A percentile compares a stretch with the other conserved stretches of the same genome.
Conservation (phyloP, 2,329 filamentous ascomycete genomes). For the Pseudocercospora cruenta region DNA sequence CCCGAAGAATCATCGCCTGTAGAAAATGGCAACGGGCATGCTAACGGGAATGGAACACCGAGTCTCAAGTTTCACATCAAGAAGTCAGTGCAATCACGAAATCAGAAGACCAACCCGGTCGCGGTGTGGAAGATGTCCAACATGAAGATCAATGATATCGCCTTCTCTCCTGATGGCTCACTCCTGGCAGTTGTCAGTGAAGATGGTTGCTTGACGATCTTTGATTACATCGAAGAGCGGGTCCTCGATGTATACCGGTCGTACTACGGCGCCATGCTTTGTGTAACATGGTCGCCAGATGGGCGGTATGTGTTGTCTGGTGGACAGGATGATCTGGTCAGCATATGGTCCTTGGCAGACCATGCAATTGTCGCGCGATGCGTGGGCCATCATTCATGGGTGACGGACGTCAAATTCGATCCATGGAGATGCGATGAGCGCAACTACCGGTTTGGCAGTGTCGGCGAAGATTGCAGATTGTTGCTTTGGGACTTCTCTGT, state of each 20-base stretch:
- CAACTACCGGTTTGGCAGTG: constrained; percentile 93
- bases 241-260: constrained; percentile 85
- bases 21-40: constrained; percentile 37
- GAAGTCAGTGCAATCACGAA: constrained; percentile 91
- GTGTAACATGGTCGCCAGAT: constrained; percentile 96
- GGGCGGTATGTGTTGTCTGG: constrained; percentile 94
- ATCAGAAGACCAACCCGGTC: constrained; percentile 91
- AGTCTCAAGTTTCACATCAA: constrained; percentile 65
- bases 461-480: constrained; percentile 88
- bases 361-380: constrained; percentile 85
- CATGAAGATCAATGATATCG: constrained; percentile 85
- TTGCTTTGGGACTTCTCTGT: constrained; percentile 97
- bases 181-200: constrained; percentile 90
- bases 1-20: constrained; percentile 56
- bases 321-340: constrained; percentile 92
- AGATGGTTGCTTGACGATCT: constrained; percentile 84
- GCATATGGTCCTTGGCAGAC: constrained; percentile 90
- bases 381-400: constrained; percentile 94
- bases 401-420: constrained; percentile 90
- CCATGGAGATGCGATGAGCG: constrained; percentile 95
- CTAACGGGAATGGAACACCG: constrained; percentile 24
- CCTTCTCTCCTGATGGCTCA: constrained; percentile 86
- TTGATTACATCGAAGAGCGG: constrained; percentile 89
- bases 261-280: constrained; percentile 91
- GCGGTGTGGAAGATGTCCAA: constrained; percentile 91